Evolutionary conservation across 768 basidiomycete species (phyloP), one percentile per base, ranked within the genome.

Genomic region (Dioszegia aurantiaca): DNA sequence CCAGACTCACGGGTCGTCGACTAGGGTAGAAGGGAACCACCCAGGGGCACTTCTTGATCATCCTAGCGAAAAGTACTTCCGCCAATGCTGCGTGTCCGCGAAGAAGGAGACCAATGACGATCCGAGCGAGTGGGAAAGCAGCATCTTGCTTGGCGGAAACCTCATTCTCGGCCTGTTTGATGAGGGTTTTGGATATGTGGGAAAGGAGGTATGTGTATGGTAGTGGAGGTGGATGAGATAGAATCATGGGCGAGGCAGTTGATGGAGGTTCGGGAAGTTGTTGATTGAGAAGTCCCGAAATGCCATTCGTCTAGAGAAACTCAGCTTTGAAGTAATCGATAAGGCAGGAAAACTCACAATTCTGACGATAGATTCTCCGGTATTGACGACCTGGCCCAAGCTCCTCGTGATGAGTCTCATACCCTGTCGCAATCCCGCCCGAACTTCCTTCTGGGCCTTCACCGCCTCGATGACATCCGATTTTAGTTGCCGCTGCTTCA

Each of bases 131-230:
- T 0, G 94, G 94, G 36, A 82, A 80, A 0, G 91, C 92, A 23
- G 87, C 87, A 28, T 85, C 84, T 68, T 87, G 85, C 77, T 93
- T 89, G 2, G 92, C 91, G 1, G 87, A 84, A 9, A 94, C 89
- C 76, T 98, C 94, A 0, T 86, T 87, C 79, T 95, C 92, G 17
- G 92, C 92, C 78, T 97, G 94, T 31, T 88, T 81, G 42, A 97
- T 81, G 60, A 98, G 86, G 17, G 85, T 80, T 72, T 98, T 97
- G 45, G 90, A 81, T 39, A 97, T 83, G n/a, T 91, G 87, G 21
- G 89, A 92, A 43, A 93, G 83, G 21, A 87, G 81, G 48, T 90
- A 88, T 45, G 81, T 75, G 73, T 91, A 93, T 4, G 63, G 42
- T 31, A 69, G 55, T 1, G 77, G 64, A 0, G 63, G 53, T 77